A percentile compares a stretch with the other conserved stretches of the same genome.
phyloP scores from a whole-genome alignment of 2,329 filamentous ascomycete species.

The Aureobasidium mangrovei region DNA sequence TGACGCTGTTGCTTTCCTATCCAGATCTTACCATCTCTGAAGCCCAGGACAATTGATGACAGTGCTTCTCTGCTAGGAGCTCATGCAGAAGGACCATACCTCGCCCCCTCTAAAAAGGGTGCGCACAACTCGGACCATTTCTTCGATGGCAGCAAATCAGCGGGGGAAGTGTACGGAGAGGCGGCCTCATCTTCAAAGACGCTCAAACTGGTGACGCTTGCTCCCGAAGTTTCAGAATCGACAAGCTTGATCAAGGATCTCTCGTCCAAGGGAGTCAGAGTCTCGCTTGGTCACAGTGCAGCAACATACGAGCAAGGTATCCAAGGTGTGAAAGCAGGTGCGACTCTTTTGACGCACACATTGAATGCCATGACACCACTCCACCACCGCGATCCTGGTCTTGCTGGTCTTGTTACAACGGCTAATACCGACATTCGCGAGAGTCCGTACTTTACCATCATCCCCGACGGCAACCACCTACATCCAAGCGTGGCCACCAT shows the following conservation, averaged over 20 bases:
- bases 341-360: slow-evolving; percentile 45
- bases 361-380: slow-evolving; percentile 48
- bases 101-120: slow-evolving; percentile 45
- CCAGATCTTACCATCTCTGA: slow-evolving; percentile 41
- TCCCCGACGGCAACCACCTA: slow-evolving; percentile 47
- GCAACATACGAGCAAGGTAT: slow-evolving; percentile 41
- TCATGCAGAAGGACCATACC: slow-evolving; percentile 50
- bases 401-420: slow-evolving; percentile 36
- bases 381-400: slow-evolving; percentile 42
- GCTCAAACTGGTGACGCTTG: slow-evolving; percentile 45
- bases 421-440: slow-evolving; percentile 16
- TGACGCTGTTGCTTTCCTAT: too few species aligned
- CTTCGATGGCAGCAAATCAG: slow-evolving; percentile 26
- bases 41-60: slow-evolving; percentile 33
- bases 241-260: slow-evolving; percentile 35
- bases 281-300: slow-evolving; percentile 45
- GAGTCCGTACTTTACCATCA: slow-evolving; percentile 44
- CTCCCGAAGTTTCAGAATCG: slow-evolving; percentile 42
- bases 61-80: slow-evolving; percentile 46
- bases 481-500: slow-evolving; percentile 43
- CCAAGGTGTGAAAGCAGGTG: slow-evolving; percentile 39
- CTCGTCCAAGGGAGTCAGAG: slow-evolving; percentile 32
- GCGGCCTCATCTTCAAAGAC: slow-evolving; percentile 29
- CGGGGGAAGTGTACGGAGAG: slow-evolving; percentile 38
- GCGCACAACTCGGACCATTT: slow-evolving; percentile 43